Conservation (phyloP, 2,329 filamentous ascomycete genomes). For the Arachnomyces sp. region DNA sequence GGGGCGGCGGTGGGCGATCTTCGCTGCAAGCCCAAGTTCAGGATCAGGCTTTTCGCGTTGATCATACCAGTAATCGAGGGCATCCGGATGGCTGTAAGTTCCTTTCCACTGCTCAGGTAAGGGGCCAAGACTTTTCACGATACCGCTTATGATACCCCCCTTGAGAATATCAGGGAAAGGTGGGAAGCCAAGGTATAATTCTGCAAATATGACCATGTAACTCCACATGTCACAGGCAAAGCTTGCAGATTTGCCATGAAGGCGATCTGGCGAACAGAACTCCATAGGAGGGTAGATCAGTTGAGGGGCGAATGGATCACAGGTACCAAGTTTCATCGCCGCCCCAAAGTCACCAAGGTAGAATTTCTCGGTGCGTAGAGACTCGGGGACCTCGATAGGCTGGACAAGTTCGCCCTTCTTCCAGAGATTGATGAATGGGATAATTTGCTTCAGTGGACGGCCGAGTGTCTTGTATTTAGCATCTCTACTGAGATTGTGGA, state of each 20-base stretch:
- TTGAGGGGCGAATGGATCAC: constrained; percentile 6
- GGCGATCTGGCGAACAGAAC: constrained; percentile 21
- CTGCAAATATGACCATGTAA: constrained; percentile 22
- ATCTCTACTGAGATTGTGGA: constrained; percentile 16
- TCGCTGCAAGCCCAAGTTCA: neutral
- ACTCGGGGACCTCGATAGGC: constrained; percentile 14
- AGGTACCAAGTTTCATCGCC: constrained; percentile 17
- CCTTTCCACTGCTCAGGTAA: constrained; percentile 21
- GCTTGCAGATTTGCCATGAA: constrained; percentile 18
- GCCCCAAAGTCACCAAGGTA: constrained; percentile 24
- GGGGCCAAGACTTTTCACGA: constrained; percentile 17
- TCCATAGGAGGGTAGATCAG: constrained; percentile 11
- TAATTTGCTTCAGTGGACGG: constrained; percentile 18
- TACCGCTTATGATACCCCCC: constrained; percentile 15
- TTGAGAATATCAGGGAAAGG: constrained; percentile 13
- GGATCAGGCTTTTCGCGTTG: constrained; percentile 8
- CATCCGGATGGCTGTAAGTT: constrained; percentile 9
- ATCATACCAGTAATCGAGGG: constrained; percentile 23
- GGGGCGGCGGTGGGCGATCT: neutral
- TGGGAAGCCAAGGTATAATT: constrained; percentile 16
- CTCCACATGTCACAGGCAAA: constrained; percentile 25
- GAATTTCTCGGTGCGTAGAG: constrained; percentile 18
- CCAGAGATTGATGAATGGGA: constrained; percentile 19
- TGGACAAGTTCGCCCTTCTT: constrained; percentile 20
- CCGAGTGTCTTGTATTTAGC: constrained; percentile 21